A percentile compares a stretch with the other conserved stretches of the same genome.
Conservation (phyloP, 2,329 filamentous ascomycete genomes). For the Bipolaris cookei region DNA sequence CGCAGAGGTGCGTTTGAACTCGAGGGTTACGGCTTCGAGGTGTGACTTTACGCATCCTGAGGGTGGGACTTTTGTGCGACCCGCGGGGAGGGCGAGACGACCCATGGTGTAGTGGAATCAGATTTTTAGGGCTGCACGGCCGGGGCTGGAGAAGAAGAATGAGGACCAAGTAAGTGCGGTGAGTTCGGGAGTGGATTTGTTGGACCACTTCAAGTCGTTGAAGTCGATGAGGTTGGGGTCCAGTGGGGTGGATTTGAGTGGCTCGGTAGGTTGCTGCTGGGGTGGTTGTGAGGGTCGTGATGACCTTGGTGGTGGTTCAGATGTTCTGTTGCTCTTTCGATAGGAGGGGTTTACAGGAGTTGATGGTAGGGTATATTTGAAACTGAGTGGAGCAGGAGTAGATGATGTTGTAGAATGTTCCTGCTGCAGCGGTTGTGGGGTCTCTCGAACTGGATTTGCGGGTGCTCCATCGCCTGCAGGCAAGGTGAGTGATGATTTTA, state of each 20-base stretch:
- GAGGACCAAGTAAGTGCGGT: conserved; percentile 3
- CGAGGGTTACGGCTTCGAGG: not conserved
- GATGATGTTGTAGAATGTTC: no score
- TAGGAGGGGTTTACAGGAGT: not conserved
- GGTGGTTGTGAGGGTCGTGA: not conserved
- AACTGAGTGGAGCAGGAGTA: no score
- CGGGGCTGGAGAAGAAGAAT: not conserved
- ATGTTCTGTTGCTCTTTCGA: not conserved
- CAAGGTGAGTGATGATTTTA: not conserved
- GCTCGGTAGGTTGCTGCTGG: not conserved
- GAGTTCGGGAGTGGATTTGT: not conserved
- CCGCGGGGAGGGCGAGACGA: not conserved
- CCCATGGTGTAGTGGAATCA: not conserved
- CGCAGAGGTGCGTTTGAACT: conserved; percentile 3
- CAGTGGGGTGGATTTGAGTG: not conserved
- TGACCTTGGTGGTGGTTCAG: not conserved
- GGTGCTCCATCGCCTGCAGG: no score
- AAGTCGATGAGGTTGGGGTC: conserved; percentile 2
- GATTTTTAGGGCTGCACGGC: not conserved
- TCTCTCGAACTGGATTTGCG: no score
- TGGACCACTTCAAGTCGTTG: not conserved
- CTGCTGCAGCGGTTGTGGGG: no score
- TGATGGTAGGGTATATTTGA: no score
- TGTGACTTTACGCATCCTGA: not conserved
- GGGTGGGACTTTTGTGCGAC: not conserved